These are phyloP conservation scores for Xylaria polymorpha DNA, from an alignment of 2,329 filamentous ascomycete species.

Conservation along the genomic window DNA sequence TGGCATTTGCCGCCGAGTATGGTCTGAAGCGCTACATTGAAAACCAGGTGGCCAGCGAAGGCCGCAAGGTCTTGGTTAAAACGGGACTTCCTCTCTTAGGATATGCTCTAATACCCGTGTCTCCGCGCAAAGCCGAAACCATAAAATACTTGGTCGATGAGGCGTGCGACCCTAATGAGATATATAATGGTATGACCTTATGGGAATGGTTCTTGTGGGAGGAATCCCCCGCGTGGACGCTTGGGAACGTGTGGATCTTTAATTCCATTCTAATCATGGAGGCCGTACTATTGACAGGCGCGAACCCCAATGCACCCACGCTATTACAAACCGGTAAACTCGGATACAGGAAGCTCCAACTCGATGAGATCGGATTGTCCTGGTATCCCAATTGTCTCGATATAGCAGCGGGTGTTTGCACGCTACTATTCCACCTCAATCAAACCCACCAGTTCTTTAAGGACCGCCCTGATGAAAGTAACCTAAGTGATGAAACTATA, in stretches of 20 bases:
- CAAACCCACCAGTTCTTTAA: not conserved
- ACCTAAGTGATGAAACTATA: too few relatives aligned
- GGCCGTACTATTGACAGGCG: conserved; percentile 6
- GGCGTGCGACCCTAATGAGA: conserved; percentile 17
- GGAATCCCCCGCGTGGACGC: too few relatives aligned
- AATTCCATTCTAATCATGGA: not conserved
- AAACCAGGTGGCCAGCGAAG: conserved; percentile 18
- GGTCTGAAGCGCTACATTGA: conserved; percentile 24
- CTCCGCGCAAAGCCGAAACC: not conserved
- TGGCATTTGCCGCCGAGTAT: conserved; percentile 28
- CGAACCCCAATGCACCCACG: conserved; percentile 8
- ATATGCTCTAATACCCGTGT: conserved; percentile 21
- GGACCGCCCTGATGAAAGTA: too few relatives aligned
- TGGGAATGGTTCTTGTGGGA: conserved; percentile 36
- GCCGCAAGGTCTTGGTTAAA: conserved; percentile 23
- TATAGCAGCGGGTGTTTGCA: too few relatives aligned
- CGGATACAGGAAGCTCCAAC: too few relatives aligned
- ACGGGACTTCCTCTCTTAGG: conserved; percentile 35
- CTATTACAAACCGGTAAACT: too few relatives aligned
- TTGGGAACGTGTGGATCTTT: too few relatives aligned
- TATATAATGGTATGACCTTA: conserved; percentile 21
- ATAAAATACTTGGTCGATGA: conserved; percentile 26
- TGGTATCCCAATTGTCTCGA: too few relatives aligned
- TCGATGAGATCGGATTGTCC: not conserved
- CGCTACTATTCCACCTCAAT: not conserved